These are phyloP conservation scores for Geotrichum fermentans DNA, from an alignment of 1,139 yeast genomes.

Conservation along the genomic window DNA sequence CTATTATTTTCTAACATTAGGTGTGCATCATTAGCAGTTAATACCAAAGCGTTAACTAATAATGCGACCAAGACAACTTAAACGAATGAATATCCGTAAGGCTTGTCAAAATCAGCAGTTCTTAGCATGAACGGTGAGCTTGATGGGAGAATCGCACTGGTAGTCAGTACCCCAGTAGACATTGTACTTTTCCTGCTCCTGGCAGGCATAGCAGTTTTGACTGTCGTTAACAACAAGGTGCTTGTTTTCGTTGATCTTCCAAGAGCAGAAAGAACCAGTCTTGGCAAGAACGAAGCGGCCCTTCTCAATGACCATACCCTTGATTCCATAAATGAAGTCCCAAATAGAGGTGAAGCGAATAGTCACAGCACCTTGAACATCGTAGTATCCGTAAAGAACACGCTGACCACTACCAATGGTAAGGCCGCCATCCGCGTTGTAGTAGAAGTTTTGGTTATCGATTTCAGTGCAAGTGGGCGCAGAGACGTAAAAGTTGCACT, in stretches of 20 bases:
- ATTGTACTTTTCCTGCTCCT: neutral
- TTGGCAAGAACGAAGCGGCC: neutral
- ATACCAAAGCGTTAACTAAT: neutral
- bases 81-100: too few relatives aligned
- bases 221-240: neutral
- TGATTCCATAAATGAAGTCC: neutral
- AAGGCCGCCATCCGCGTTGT: neutral
- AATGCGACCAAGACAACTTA: neutral
- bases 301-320: neutral
- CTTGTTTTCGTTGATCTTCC: neutral
- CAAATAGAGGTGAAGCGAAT: neutral
- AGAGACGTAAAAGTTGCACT: neutral
- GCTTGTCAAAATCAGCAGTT: conserved; percentile 1
- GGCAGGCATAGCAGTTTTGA: conserved; percentile 1
- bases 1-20: too few relatives aligned
- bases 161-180: neutral
- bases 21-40: too few relatives aligned
- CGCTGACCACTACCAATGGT: neutral
- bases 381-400: neutral
- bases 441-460: neutral
- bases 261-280: neutral
- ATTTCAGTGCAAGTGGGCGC: neutral
- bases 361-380: neutral
- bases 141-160: neutral
- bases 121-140: neutral